Evolutionary conservation across 2,329 filamentous ascomycete species (phyloP).

Genomic region (Cadophora malorum): DNA sequence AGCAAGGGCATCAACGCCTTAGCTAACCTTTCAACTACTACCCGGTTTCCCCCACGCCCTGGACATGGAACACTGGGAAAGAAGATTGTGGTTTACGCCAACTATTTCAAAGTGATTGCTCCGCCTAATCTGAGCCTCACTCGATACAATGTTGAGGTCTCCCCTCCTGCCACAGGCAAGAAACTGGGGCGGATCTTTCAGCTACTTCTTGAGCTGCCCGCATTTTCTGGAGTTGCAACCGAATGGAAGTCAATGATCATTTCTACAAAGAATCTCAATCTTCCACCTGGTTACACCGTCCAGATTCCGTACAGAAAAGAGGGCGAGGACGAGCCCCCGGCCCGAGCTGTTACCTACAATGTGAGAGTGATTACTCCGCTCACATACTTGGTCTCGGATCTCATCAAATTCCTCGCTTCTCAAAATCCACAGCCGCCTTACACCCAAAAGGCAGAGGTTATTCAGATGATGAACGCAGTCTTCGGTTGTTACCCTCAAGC

Average conservation of each 20-base stretch:
- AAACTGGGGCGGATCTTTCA: conserved; percentile 42
- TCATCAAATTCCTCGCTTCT: conserved; percentile 35
- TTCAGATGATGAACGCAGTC: conserved; percentile 65
- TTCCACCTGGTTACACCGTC: conserved; percentile 29
- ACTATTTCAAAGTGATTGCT: conserved; percentile 42
- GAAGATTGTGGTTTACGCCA: conserved; percentile 42
- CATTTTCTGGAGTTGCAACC: conserved; percentile 39
- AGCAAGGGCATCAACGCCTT: conserved; percentile 32
- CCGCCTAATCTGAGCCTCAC: conserved; percentile 36
- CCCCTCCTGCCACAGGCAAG: conserved; percentile 37
- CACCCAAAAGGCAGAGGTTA: conserved; percentile 53
- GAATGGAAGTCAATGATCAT: conserved; percentile 44
- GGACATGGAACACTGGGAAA: conserved; percentile 42
- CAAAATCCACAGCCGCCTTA: conserved; percentile 26
- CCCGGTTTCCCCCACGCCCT: conserved; percentile 39
- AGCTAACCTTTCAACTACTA: conserved; percentile 29
- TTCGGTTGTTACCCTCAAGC: conserved; percentile 55
- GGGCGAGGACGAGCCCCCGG: conserved; percentile 39
- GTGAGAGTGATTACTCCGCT: conserved; percentile 35
- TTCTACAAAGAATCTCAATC: conserved; percentile 30
- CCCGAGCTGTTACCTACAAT: conserved; percentile 33
- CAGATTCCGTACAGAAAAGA: conserved; percentile 39
- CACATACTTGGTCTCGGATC: conserved; percentile 32
- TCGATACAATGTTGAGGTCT: conserved; percentile 42
- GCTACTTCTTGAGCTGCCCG: conserved; percentile 43